Evolutionary conservation across 805 yeast species (phyloP).

Genomic region (Ogataea polymorpha): DNA sequence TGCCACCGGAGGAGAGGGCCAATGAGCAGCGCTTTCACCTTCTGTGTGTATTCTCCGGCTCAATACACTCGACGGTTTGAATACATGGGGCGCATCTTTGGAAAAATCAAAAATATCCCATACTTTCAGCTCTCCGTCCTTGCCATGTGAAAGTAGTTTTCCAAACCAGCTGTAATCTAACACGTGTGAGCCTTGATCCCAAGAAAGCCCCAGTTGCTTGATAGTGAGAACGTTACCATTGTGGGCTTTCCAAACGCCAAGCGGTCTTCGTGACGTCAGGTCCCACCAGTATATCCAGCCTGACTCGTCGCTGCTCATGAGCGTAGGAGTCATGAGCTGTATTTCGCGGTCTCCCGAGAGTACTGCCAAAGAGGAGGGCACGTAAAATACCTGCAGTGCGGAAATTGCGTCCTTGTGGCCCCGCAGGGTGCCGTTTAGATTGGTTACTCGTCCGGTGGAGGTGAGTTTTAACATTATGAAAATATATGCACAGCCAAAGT

Average conservation of each 20-base stretch:
- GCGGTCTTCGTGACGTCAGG: slow-evolving; percentile 51
- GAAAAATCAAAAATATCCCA: slow-evolving; percentile 39
- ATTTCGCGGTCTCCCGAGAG: slow-evolving; percentile 1
- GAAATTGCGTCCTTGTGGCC: slow-evolving; percentile 16
- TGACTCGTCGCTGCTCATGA: slow-evolving; percentile 56
- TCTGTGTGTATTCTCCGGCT: slow-evolving; percentile 15
- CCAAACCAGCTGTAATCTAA: slow-evolving; percentile 34
- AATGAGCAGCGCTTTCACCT: slow-evolving; percentile 21
- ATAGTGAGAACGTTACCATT: slow-evolving; percentile 46
- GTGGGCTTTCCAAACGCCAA: slow-evolving; percentile 61
- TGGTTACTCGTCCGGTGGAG: slow-evolving; percentile 6
- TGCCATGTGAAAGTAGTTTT: slow-evolving; percentile 58
- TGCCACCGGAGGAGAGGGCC: slow-evolving; percentile 27
- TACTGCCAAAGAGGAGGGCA: slow-evolving; percentile 18
- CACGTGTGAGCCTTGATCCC: slow-evolving; percentile 25
- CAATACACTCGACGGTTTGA: slow-evolving; percentile 17
- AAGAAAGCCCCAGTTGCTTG: slow-evolving; percentile 39
- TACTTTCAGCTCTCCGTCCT: slow-evolving; percentile 54
- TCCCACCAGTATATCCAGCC: slow-evolving; percentile 72
- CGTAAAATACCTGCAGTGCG: slow-evolving; percentile 13
- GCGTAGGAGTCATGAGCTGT: slow-evolving; percentile 33
- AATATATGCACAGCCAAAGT: slow-evolving; percentile 1
- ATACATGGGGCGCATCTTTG: slow-evolving; percentile 11
- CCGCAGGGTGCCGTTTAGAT: slow-evolving; percentile 17
- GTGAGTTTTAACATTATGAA: slow-evolving; percentile 3